Evolutionary conservation across 352 stramenopile species (phyloP).

Genomic region (Plasmopara muralis): DNA sequence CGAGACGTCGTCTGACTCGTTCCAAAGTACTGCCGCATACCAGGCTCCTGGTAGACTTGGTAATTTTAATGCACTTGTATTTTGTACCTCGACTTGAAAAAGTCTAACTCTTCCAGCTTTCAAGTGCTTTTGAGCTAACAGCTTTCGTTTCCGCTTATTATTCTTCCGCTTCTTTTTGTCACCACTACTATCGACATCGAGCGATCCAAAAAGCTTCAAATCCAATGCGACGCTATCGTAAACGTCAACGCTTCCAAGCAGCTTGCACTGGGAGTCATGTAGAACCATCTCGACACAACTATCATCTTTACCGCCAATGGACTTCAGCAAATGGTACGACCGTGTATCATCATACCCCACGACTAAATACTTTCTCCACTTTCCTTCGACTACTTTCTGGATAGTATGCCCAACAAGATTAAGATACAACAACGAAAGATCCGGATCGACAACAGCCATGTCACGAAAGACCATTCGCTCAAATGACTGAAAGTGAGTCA

Average conservation of each 20-base stretch:
- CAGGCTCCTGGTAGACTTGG: constrained; percentile 45
- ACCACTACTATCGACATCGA: constrained; percentile 10
- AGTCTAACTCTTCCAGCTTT: constrained; percentile 12
- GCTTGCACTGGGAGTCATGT: constrained; percentile 73
- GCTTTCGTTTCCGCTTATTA: constrained; percentile 53
- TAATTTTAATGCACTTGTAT: constrained; percentile 25
- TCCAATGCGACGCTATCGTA: constrained; percentile 42
- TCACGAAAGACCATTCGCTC: constrained; percentile 67
- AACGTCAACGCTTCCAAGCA: constrained; percentile 41
- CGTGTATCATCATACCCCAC: constrained; percentile 56
- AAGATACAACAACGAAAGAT: constrained; percentile 49
- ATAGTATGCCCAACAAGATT: constrained; percentile 66
- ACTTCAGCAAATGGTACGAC: constrained; percentile 54
- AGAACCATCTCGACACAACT: constrained; percentile 61
- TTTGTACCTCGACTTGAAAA: constrained; percentile 52
- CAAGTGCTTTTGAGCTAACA: constrained; percentile 18
- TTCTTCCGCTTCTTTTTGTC: constrained; percentile 57
- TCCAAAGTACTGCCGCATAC: constrained; percentile 46
- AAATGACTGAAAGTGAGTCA: constrained; percentile 85
- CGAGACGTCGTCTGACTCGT: constrained; percentile 10
- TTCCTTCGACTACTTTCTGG: constrained; percentile 70
- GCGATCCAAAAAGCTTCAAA: constrained; percentile 40
- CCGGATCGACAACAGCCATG: constrained; percentile 43
- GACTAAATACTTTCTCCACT: constrained; percentile 73
- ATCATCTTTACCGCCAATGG: constrained; percentile 30